Conservation (phyloP, 371 early-diverging fungal genomes). For the Rhizopus microsporus region DNA sequence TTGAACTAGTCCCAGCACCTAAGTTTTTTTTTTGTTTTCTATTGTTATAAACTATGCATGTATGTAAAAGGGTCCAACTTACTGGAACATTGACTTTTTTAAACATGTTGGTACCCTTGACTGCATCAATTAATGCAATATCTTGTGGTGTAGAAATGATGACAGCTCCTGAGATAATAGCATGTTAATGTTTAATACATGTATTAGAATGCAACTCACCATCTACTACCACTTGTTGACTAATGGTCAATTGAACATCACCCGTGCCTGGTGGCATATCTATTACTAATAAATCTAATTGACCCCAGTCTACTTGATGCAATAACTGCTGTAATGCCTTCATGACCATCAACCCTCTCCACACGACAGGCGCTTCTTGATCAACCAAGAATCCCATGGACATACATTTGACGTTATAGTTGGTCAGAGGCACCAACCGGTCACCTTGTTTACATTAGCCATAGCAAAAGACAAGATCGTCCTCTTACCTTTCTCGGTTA, state of each 20-base stretch:
- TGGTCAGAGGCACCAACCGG: constrained; percentile 68
- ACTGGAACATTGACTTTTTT: constrained; percentile 81
- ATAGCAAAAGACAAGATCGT: background rate
- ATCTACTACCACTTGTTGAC: constrained; percentile 75
- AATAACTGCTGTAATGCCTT: constrained; percentile 88
- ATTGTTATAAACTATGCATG: background rate
- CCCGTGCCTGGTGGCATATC: constrained; percentile 96
- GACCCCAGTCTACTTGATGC: constrained; percentile 83
- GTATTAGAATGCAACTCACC: constrained; percentile 44
- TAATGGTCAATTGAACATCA: constrained; percentile 84
- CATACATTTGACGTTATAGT: constrained; percentile 89
- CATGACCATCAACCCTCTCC: constrained; percentile 96
- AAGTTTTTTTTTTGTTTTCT: constrained; percentile 1
- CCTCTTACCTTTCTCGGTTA: constrained; percentile 53
- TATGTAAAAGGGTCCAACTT: constrained; percentile 29
- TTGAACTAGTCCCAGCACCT: constrained; percentile 89
- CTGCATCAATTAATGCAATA: constrained; percentile 81
- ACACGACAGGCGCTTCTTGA: constrained; percentile 80
- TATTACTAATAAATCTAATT: constrained; percentile 78
- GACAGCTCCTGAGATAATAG: constrained; percentile 62
- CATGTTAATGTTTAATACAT: background rate
- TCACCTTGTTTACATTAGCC: constrained; percentile 38
- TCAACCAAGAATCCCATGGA: constrained; percentile 89
- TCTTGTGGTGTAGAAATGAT: constrained; percentile 93
- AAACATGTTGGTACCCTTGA: constrained; percentile 84